These are phyloP conservation scores for Pulicaria dysenterica DNA, from an alignment of 129 eudicot genomes.

Conservation along the genomic window DNA sequence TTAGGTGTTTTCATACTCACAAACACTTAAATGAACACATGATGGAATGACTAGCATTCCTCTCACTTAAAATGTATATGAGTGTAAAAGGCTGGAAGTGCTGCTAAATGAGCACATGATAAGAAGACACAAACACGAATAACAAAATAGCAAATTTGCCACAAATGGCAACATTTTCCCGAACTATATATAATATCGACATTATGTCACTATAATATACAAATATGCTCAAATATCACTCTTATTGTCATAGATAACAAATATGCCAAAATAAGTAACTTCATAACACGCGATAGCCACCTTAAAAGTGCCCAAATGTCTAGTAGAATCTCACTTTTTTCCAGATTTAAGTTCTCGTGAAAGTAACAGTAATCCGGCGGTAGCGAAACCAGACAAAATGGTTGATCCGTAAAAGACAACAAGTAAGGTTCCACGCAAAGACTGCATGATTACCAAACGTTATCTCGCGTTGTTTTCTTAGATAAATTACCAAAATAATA, in stretches of 20 bases:
- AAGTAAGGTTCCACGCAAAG: slow-evolving; percentile 73
- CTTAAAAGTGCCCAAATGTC: slow-evolving; percentile 3
- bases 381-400: slow-evolving; percentile 59
- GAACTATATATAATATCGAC: too few species aligned
- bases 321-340: slow-evolving; percentile 45
- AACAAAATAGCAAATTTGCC: too few species aligned
- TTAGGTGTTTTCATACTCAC: too few species aligned
- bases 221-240: neutral
- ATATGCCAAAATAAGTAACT: neutral
- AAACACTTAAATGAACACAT: neutral
- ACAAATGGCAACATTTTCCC: too few species aligned
- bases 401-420: slow-evolving; percentile 63
- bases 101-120: too few species aligned
- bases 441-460: slow-evolving; percentile 51
- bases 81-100: too few species aligned
- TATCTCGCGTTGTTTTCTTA: neutral
- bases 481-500: too few species aligned
- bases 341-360: slow-evolving; percentile 59
- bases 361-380: slow-evolving; percentile 62
- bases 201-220: slow-evolving; percentile 4
- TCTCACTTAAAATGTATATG: too few species aligned
- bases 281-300: neutral
- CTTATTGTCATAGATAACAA: neutral
- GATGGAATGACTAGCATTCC: too few species aligned
- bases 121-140: too few species aligned